Conservation (phyloP, 1,284 basidiomycete genomes). For the Cryptococcus neoformans region DNA sequence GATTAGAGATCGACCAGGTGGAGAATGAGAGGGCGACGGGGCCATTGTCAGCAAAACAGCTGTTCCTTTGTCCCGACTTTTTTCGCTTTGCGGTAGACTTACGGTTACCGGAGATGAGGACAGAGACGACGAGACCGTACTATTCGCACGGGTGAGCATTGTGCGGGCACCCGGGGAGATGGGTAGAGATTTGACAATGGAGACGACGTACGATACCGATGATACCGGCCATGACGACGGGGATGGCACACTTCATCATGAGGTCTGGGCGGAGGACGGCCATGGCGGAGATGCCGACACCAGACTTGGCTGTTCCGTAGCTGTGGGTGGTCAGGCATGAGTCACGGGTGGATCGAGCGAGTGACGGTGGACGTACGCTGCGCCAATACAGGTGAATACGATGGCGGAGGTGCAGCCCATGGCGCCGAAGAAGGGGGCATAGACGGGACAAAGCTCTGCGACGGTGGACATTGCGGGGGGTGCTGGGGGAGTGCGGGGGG, state of each 20-base stretch:
- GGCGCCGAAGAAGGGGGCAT: conserved; percentile 95
- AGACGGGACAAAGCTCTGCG: conserved; percentile 80
- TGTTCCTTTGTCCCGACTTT: no score
- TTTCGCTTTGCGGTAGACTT: conserved; percentile 42
- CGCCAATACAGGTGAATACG: conserved; percentile 79
- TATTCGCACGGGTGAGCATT: conserved; percentile 11
- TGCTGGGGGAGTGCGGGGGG: not conserved
- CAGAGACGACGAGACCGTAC: conserved; percentile 92
- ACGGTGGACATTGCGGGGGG: conserved; percentile 61
- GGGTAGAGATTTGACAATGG: no score
- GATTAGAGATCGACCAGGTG: not conserved
- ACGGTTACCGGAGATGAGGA: conserved; percentile 77
- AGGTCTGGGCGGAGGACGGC: conserved; percentile 91
- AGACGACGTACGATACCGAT: conserved; percentile 65
- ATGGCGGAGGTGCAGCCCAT: conserved; percentile 98
- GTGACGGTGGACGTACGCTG: conserved; percentile 36
- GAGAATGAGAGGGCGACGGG: not conserved
- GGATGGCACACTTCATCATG: conserved; percentile 94
- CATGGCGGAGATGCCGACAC: conserved; percentile 98
- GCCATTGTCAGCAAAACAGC: no score
- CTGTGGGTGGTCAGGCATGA: conserved; percentile 9
- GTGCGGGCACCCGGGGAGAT: no score
- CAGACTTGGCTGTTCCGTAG: conserved; percentile 95
- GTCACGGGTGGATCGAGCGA: not conserved
- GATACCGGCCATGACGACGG: conserved; percentile 99